Conservation (phyloP, 352 stramenopile species). For the Achlya hypogyna region DNA sequence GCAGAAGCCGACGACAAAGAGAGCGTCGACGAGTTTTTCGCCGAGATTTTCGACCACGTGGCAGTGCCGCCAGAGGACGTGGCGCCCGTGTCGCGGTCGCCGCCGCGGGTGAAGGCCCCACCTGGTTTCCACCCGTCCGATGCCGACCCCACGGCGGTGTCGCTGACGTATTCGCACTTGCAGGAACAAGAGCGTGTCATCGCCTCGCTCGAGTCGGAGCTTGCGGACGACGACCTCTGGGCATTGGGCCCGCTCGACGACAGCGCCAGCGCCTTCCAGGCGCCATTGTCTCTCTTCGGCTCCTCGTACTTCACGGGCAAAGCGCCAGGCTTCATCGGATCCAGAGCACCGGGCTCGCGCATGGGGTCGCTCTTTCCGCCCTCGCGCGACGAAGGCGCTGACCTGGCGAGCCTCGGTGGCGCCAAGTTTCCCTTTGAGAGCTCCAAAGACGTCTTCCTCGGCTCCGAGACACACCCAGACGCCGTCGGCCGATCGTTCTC, state of each 20-base stretch:
- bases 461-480: background rate
- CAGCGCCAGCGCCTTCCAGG: background rate
- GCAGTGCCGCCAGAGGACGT: background rate
- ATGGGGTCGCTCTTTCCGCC: background rate
- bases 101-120: background rate
- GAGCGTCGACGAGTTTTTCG: background rate
- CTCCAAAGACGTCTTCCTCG: background rate
- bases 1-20: background rate
- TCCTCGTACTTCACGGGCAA: constrained; percentile 13
- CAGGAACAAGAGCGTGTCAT: background rate
- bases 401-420: background rate
- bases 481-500: background rate
- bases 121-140: constrained; percentile 8
- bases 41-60: background rate
- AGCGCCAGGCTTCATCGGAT: constrained; percentile 1
- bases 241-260: background rate
- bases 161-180: constrained; percentile 1
- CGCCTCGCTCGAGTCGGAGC: background rate
- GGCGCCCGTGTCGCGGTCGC: background rate
- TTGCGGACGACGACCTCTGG: background rate
- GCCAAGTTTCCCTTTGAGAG: background rate
- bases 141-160: constrained; percentile 3
- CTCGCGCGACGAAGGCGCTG: background rate
- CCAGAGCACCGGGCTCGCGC: background rate
- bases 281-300: background rate